Evolutionary conservation across 208 protist genomes (phyloP).

Genomic region (Leptomonas pyrrhocoris): DNA sequence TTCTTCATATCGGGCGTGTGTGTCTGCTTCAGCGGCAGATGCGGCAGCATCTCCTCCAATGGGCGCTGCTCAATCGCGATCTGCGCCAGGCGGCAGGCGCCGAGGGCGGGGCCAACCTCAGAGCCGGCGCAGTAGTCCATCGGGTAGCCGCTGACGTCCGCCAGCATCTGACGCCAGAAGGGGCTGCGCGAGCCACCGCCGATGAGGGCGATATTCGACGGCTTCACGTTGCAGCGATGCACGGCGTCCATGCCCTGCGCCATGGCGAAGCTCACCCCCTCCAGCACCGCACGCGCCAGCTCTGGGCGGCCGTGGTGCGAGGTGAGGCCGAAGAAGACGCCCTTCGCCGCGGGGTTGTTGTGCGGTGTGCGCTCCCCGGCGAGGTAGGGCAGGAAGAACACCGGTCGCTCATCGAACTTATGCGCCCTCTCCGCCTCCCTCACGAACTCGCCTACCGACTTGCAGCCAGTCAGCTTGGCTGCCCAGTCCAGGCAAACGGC

Average conservation of each 20-base stretch:
- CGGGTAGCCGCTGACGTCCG: constrained; percentile 59
- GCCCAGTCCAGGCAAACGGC: constrained; percentile 81
- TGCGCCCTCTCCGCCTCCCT: constrained; percentile 50
- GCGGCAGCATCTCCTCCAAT: constrained; percentile 57
- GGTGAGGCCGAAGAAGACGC: constrained; percentile 80
- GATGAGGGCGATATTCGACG: constrained; percentile 65
- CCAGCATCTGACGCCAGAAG: constrained; percentile 84
- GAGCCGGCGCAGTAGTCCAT: constrained; percentile 75
- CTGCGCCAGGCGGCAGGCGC: constrained; percentile 72
- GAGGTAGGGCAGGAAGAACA: constrained; percentile 80
- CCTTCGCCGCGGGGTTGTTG: constrained; percentile 80
- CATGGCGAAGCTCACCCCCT: constrained; percentile 79
- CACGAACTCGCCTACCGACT: constrained; percentile 60
- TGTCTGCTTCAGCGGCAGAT: constrained; percentile 54
- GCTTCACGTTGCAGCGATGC: constrained; percentile 67
- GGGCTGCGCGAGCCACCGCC: constrained; percentile 66
- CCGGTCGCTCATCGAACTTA: constrained; percentile 55
- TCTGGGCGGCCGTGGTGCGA: constrained; percentile 60
- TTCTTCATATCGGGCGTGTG: constrained; percentile 61
- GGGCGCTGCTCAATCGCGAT: constrained; percentile 60
- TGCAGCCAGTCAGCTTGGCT: constrained; percentile 65
- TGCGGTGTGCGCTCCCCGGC: constrained; percentile 75
- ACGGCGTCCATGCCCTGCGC: constrained; percentile 78
- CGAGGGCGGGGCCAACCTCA: constrained; percentile 68
- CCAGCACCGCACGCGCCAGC: constrained; percentile 64